Evolutionary conservation across 2,329 filamentous ascomycete species (phyloP), one percentile per base, ranked within the genome.

Genomic region (Aspergillus sp.): DNA sequence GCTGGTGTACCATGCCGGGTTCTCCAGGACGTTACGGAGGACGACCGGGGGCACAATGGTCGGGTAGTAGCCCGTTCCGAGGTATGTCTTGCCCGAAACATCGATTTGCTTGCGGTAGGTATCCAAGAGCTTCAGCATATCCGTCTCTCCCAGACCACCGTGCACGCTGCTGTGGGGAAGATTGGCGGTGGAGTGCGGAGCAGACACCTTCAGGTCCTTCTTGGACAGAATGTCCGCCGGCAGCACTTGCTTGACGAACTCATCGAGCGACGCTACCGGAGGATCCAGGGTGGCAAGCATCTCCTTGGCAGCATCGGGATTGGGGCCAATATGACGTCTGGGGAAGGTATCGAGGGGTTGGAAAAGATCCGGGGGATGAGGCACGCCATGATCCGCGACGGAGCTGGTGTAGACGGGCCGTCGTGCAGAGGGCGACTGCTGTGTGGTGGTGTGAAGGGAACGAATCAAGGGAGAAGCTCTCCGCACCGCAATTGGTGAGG

Each of bases 1-100:
- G 79, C 92, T 97, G 43, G 94, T 98, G 77, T 98, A 98, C 94
- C 94, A 98, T 9, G 89, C 92, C 5, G 94, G 94, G 75, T 90
- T 94, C 82, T 98, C 92, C 60, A 98, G 81, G 4, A 98, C 85
- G 74, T 97, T 97, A 67, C 93, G 85, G 82, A 95, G 91, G 75
- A 98, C 96, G 59, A 97, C 93, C 58, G 91, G 86, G 4, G 94
- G 94, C 0, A 91, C 89, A 67, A 89, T 85, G n/a, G 92, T 94
- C 38, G 87, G 89, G 66, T 94, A 92, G 82, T 97, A 98, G 60
- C 94, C 94, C 60, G 86, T 87, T 4, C 94, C 94, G 66, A 97
- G 93, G 72, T 94, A 90, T 71, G 87, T 73, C 59, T 78, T 88
- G 65, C 84, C 82, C 56, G 84, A 82, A 32, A 85, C 81, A 66